Evolutionary conservation across 2,329 filamentous ascomycete genomes (phyloP).

Genomic region (Aspergillus niger): DNA sequence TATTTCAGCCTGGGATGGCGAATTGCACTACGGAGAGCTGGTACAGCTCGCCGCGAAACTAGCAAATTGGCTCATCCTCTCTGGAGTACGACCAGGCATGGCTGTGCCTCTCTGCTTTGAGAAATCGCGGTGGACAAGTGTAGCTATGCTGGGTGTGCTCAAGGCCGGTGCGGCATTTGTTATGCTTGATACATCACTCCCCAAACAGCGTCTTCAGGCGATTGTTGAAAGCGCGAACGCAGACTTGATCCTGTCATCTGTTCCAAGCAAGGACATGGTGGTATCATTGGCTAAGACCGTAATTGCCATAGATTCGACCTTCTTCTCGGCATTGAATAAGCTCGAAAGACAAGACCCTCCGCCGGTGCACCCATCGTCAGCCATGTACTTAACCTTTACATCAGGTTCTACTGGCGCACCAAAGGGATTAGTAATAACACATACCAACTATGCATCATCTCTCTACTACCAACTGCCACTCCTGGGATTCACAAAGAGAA

Average conservation of each 20-base stretch:
- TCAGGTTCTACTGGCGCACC: not conserved
- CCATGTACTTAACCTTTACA: not conserved
- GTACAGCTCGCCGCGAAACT: not conserved
- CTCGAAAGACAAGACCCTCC: not conserved
- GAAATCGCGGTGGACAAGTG: not conserved
- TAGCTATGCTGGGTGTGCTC: not conserved
- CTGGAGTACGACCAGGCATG: not conserved
- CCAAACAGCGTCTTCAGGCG: not conserved
- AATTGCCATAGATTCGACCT: not conserved
- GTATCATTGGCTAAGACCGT: not conserved
- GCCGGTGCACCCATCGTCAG: too few relatives aligned
- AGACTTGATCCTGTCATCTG: not conserved
- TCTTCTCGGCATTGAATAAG: too few relatives aligned
- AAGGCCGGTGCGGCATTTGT: not conserved
- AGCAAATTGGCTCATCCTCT: not conserved
- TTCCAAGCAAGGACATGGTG: not conserved
- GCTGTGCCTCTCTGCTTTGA: not conserved
- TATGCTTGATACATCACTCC: not conserved
- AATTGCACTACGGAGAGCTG: not conserved
- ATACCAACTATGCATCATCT: not conserved
- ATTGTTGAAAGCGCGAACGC: not conserved
- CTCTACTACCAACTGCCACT: not conserved
- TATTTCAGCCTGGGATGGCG: not conserved
- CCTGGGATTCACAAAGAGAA: not conserved
- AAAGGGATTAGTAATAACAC: not conserved